Evolutionary conservation across 2,329 filamentous ascomycete species (phyloP), one percentile per base, ranked within the genome.

Genomic region (Hansfordia pulvinata): DNA sequence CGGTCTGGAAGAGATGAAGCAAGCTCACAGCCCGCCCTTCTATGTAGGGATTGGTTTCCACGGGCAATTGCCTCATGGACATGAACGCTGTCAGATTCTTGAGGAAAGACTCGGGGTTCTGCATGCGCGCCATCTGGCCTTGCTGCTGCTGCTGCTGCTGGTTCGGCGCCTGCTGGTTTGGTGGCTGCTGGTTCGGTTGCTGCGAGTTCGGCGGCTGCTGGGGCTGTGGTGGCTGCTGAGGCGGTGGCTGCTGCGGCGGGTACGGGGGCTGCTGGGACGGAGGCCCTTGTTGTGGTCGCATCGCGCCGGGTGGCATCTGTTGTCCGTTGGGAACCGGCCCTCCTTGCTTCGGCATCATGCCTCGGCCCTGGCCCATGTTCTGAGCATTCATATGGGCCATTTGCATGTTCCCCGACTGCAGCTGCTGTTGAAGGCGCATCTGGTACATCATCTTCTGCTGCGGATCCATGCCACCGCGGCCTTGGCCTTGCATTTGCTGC

Each of bases 71-170:
- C 32, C 79, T 75, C 25, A 72, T 64, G 32, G 68, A 68, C 76
- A 92, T 92, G 36, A 92, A 81, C n/a, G 65, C 57, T 12, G 71
- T 67, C 6, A 96, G 59, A 20, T 76, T 79, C 42, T 83, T 80
- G 51, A 93, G 62, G 36, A 86, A 85, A 17, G 65, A 64, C 33
- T 85, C 78, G 0, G 70, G 71, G 30, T 65, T 69, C 15, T 56
- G 55, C n/a, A 36, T 27, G 22, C 52, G 45, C 26, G 47, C 39
- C 37, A 55, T 50, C 15, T 51, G 53, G 6, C 6, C 23, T 26
- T 54, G 49, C 27, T 49, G 52, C 36, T 48, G 50, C 29, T 52
- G n/a, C n/a, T n/a, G n/a, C n/a, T n/a, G n/a, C n/a, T n/a, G n/a
- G n/a, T n/a, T n/a, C n/a, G n/a, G n/a, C n/a, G n/a, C n/a, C n/a